Conservation (phyloP, 495 filamentous ascomycete species). For the Tuber umbilicatum region DNA sequence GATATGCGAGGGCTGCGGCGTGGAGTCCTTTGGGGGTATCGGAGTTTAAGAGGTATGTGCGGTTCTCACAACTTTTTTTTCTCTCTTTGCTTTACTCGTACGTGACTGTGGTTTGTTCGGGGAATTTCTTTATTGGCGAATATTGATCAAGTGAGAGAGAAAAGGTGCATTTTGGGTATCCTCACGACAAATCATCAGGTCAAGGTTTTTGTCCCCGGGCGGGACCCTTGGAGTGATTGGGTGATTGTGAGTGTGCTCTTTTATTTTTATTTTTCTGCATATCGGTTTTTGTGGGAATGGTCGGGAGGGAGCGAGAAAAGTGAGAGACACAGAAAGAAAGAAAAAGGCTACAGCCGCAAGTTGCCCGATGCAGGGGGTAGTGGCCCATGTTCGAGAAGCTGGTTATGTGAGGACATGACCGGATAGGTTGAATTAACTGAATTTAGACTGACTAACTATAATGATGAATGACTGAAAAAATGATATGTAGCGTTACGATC, state of each 20-base stretch:
- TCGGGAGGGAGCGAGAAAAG: neutral
- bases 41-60: conserved; percentile 51
- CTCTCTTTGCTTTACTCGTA: neutral
- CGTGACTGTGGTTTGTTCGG: conserved; percentile 7
- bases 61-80: neutral
- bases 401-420: neutral
- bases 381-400: conserved; percentile 6
- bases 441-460: neutral
- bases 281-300: conserved; percentile 5
- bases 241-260: conserved; percentile 31
- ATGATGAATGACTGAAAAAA: neutral
- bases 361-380: neutral
- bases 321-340: neutral
- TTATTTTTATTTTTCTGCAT: conserved; percentile 35
- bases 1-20: conserved; percentile 49
- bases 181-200: conserved; percentile 52
- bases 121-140: conserved; percentile 15
- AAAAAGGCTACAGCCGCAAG: neutral
- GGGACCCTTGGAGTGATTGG: conserved; percentile 39
- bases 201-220: conserved; percentile 38
- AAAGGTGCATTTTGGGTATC: conserved; percentile 49
- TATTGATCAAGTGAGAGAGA: conserved; percentile 22
- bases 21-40: conserved; percentile 60
- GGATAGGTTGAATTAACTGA: conserved; percentile 1
- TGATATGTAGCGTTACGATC: conserved; percentile 33